Base-by-base conservation (phyloP, 139 green algal species). In the Auxenochlorella protothecoides region DNA sequence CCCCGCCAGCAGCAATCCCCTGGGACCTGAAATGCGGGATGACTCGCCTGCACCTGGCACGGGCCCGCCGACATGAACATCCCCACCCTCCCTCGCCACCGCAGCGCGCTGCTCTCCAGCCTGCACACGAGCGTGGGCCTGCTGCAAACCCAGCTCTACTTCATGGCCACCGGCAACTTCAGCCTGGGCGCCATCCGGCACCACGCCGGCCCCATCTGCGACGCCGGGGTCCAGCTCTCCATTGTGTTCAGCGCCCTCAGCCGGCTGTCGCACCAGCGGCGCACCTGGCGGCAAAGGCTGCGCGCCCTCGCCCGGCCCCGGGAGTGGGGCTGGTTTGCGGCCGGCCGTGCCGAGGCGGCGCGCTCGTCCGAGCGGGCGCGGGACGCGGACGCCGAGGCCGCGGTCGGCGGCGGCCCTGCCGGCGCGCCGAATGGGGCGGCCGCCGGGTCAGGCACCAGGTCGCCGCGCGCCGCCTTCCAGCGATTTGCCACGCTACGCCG, bases 221-320 rank as follows among this genome's bases (percentile, higher is more conserved):
- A 77, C n/a, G 16, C 54, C 3, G 72, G 65, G 5, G 72, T 77
- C 59, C 72, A 68, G 65, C 65, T 77, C n/a, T 64, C 65, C 16
- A 59, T 56, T 0, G 53, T 59, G n/a, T 68, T 77, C n/a, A 68
- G 59, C 9, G 65, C 72, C 4, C 65, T 72, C 57, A 72, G 72
- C 72, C 59, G 5, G 15, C 72, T 76, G n/a, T 52, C 72, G 4
- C 53, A 59, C 54, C 56, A 55, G 57, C 72, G 56, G 66, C 65
- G 68, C 16, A 53, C 27, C n/a, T 56, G 6, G 11, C 27, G 57
- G 44, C 56, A 54, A 66, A 57, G 16, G 54, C 7, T 13, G 27
- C 27, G 27, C 27, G 27, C 27, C 27, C 27, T 44, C 27, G 27
- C 27, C 27, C 27, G 27, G 1, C 27, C 27, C 27, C 27, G 27